A percentile compares a stretch with the other conserved stretches of the same genome.
These are phyloP conservation scores for Musa troglodytarum DNA, from an alignment of 176 grass and related monocot species.

Conservation along the genomic window DNA sequence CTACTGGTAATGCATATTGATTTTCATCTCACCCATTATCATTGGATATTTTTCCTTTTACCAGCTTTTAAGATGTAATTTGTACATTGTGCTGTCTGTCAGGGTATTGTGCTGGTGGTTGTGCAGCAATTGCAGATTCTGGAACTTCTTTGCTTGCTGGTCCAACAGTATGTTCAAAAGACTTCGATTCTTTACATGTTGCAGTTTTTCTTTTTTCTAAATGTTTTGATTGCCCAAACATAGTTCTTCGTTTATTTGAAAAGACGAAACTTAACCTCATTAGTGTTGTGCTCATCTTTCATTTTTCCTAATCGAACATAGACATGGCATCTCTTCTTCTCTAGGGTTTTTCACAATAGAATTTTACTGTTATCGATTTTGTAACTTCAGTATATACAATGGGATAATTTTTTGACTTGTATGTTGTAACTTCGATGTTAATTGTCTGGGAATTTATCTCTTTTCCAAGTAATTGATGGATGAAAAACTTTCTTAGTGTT, in stretches of 20 bases:
- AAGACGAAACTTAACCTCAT: no score
- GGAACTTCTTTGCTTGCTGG: conserved; percentile 79
- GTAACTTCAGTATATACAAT: no score
- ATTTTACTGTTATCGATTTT: no score
- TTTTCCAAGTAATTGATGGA: no score
- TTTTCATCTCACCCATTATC: not conserved
- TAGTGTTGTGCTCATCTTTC: no score
- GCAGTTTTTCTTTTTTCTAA: not conserved
- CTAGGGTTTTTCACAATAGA: no score
- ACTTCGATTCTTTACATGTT: not conserved
- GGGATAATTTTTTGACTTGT: no score
- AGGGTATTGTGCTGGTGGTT: conserved; percentile 61
- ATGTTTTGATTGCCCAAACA: not conserved
- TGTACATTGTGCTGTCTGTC: conserved; percentile 1
- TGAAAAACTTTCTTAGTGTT: no score
- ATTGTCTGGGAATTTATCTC: no score
- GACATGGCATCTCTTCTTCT: no score
- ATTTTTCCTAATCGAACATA: no score
- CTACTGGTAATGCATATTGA: conserved; percentile 37
- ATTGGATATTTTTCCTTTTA: not conserved
- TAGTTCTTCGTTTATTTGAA: not conserved
- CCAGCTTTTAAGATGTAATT: conserved; percentile 12
- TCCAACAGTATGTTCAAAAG: conserved; percentile 41
- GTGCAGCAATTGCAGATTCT: conserved; percentile 76
- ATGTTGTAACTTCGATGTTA: no score